A percentile compares a stretch with the other conserved stretches of the same genome.
Conservation (phyloP, 2,329 filamentous ascomycete species). For the Coniochaeta sp. region DNA sequence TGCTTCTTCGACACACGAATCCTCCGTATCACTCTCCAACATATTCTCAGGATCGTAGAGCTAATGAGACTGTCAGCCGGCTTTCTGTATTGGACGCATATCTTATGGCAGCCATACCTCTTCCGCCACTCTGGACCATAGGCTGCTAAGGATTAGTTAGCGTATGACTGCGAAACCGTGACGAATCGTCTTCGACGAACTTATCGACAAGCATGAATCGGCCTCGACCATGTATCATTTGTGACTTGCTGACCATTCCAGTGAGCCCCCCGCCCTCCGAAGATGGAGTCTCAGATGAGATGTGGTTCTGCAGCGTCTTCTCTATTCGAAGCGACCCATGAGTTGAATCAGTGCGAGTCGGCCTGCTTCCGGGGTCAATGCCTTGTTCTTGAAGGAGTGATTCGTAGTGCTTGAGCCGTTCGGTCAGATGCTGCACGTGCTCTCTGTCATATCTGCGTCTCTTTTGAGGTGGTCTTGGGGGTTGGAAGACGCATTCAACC, state of each 20-base stretch:
- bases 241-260: constrained; percentile 8
- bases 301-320: no score
- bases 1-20: neutral
- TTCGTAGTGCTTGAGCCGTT: constrained; percentile 16
- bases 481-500: constrained; percentile 16
- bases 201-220: constrained; percentile 10
- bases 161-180: neutral
- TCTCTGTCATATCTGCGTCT: constrained; percentile 8
- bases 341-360: neutral
- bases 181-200: constrained; percentile 5
- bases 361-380: constrained; percentile 10
- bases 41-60: constrained; percentile 12
- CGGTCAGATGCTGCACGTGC: constrained; percentile 7
- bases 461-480: constrained; percentile 9
- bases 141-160: neutral
- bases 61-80: constrained; percentile 11
- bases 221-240: constrained; percentile 8
- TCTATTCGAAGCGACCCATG: neutral
- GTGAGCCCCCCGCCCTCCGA: neutral
- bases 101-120: constrained; percentile 7
- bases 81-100: neutral
- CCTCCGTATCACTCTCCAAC: constrained; percentile 14
- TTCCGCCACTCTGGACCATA: constrained; percentile 13
- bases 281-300: neutral
- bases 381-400: constrained; percentile 15